Base-by-base conservation (phyloP, 192 early-diverging fungal genomes). In the Pilaira anomala region DNA sequence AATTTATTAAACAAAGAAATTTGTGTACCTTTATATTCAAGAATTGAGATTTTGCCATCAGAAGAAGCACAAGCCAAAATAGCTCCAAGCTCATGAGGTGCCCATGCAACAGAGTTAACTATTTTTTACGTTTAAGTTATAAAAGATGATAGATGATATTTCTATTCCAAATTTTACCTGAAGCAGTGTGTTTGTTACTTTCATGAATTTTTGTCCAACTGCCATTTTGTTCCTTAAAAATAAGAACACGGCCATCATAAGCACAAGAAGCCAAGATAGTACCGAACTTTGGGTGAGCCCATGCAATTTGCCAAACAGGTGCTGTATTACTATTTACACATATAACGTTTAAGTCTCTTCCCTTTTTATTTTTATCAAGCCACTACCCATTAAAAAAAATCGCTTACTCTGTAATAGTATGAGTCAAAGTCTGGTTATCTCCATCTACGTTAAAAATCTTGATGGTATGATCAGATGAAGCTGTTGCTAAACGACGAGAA, bases 221-320 rank as follows among this genome's bases (percentile, higher is more conserved):
- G 63, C 90, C 92, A 50, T 89, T 85, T 21, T 85, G 88, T 72
- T 98, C 97, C 65, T 92, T 93, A 94, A 95, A 99, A 59, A 99
- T 91, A 67, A 93, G 83, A 36, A 98, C 96, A 42, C 89, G 88
- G n/a, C 88, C 85, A 68, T 99, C 97, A 72, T 97, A 97, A 18
- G 93, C 92, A 75, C 94, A 97, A 22, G 94, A 96, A 14, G 97
- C 97, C 19, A 99, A 78, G 44, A 99, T 88, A 67, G 80, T 89
- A 50, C 96, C 96, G 79, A 92, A 99, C 75, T 96, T 96, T 42
- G 97, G 97, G 69, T 99, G 97, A 13, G 96, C 95, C 97, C 97
- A 99, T 16, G 94, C 82, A 21, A 99, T 91, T 71, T 96, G 95
- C 97, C 97, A 99, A n/a, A 99, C 96, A 3, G 97, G 97, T 21